Base-by-base conservation (phyloP, 202 grass and related monocot species). In the Saccharum hybrid region DNA sequence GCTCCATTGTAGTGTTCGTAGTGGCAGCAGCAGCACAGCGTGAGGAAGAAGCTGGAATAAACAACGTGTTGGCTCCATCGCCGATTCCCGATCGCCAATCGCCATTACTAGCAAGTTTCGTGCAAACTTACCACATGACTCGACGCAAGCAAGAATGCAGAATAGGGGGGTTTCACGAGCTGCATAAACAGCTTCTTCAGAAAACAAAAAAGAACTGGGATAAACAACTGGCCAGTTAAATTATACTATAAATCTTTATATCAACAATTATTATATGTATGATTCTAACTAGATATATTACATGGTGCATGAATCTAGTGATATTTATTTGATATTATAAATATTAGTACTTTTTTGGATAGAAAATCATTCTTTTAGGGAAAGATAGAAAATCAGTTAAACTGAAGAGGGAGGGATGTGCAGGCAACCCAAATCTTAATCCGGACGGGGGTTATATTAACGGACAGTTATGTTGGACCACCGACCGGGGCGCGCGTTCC, bases 381-480 rank as follows among this genome's bases (percentile, higher is more conserved):
- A 33, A 33, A 33, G 6, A 21, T 3, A 57, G 2, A 57, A 56
- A 21, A 9, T 21, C 52, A 57, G 54, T 59, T 59, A 59, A 21
- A 59, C 54, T 59, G 19, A 59, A 22, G 54, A 59, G 54, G 19
- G 19, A 52, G 49, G 5, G 1, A 36, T 4, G 4, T 54, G 51
- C 51, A 54, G 51, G 51, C 16, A 54, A 19, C 51, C 51, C 51
- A 26, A 60, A 59, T 81, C 34, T 42, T 71, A 70, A 71, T 65
- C 42, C 36, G 22, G 52, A 28, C 59, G 75, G 14, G 12, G 75
- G 45, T 84, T 83, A 56, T 79, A 31, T 33, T 64, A 28, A 28
- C 5, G 40, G 68, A 72, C 69, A 72, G 70, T 81, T 90, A 76
- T 88, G 67, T 88, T 56, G 74, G 51, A 81, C 74, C 85, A 85